Conservation (phyloP, 345 rosid genomes). For the Lagerstroemia speciosa region DNA sequence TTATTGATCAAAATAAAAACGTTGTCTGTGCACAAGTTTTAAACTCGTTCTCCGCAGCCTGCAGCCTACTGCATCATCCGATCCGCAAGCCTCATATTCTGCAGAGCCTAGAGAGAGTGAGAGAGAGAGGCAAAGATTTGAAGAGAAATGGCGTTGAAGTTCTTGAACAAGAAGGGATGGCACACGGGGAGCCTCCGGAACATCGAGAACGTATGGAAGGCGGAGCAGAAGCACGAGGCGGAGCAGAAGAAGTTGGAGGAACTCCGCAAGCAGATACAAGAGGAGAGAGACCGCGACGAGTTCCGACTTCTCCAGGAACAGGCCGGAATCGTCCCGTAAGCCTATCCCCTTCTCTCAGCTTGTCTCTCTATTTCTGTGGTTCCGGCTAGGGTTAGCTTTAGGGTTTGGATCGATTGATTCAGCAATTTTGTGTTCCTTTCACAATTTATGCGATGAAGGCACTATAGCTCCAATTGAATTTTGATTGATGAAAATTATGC, state of each 20-base stretch:
- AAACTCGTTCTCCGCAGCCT: no score
- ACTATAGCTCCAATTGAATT: no score
- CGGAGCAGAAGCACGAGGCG: slow-evolving; percentile 95
- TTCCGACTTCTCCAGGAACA: slow-evolving; percentile 89
- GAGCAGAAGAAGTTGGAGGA: slow-evolving; percentile 95
- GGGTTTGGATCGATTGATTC: slow-evolving; percentile 3
- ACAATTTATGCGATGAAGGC: background rate
- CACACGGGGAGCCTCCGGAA: slow-evolving; percentile 95
- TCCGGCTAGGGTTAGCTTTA: background rate
- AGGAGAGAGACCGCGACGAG: slow-evolving; percentile 84
- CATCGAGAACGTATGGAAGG: slow-evolving; percentile 97
- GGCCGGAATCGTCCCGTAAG: slow-evolving; percentile 88
- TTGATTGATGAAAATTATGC: background rate
- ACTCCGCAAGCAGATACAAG: slow-evolving; percentile 85
- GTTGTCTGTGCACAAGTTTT: no score
- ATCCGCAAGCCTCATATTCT: background rate
- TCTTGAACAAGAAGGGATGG: slow-evolving; percentile 99
- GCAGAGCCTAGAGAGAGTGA: background rate
- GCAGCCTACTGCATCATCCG: no score
- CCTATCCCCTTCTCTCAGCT: background rate
- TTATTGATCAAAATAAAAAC: no score
- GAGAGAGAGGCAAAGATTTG: background rate
- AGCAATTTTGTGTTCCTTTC: background rate
- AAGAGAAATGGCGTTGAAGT: slow-evolving; percentile 65
- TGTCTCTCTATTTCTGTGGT: background rate